Conservation (phyloP, 192 early-diverging fungal species). For the Dispira simplex region DNA sequence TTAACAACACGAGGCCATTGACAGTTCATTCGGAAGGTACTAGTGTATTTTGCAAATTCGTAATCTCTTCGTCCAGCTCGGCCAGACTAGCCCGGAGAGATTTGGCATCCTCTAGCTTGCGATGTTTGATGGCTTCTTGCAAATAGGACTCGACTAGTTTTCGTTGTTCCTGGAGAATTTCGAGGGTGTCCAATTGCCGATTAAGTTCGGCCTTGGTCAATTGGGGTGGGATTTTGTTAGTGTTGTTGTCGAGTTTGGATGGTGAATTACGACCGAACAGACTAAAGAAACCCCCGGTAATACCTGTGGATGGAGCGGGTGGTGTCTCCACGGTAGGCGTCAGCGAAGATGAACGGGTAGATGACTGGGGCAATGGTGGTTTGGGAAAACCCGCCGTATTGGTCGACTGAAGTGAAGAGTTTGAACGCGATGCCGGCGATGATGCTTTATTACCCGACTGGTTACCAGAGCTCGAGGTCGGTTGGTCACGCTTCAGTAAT, state of each 20-base stretch:
- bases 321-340: not conserved
- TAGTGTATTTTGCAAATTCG: constrained; percentile 11
- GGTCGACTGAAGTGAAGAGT: too few species aligned
- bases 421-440: too few species aligned
- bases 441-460: too few species aligned
- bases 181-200: constrained; percentile 25
- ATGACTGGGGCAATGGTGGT: too few species aligned
- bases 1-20: too few species aligned
- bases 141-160: constrained; percentile 44
- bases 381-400: too few species aligned
- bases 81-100: constrained; percentile 41
- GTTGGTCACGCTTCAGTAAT: constrained; percentile 24
- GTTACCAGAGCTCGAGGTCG: not conserved
- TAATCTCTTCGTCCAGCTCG: constrained; percentile 49
- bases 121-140: constrained; percentile 39
- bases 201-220: not conserved
- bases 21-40: too few species aligned
- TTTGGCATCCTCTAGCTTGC: constrained; percentile 55
- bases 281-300: not conserved
- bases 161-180: constrained; percentile 52
- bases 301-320: not conserved
- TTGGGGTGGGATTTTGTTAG: not conserved
- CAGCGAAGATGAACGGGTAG: not conserved
- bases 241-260: not conserved
- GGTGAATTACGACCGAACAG: not conserved